Conservation (phyloP, 495 filamentous ascomycete genomes). For the Poronia punctata region DNA sequence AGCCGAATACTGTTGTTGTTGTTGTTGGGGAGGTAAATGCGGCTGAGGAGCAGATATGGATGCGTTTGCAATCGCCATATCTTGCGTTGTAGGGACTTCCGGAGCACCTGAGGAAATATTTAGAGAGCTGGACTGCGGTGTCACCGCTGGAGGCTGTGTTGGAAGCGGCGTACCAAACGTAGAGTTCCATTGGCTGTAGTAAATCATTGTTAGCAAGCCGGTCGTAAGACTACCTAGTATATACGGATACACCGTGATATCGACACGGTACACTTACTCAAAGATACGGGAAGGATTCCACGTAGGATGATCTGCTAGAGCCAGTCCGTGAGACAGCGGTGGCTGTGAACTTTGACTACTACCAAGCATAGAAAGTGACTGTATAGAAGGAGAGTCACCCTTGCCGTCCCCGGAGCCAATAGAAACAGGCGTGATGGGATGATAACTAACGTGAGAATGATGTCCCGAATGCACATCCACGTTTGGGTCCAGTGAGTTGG, state of each 20-base stretch:
- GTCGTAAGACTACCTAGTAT: background rate
- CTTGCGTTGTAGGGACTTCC: conserved; percentile 45
- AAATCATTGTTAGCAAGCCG: no score
- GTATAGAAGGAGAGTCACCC: conserved; percentile 71
- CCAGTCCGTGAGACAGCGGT: conserved; percentile 41
- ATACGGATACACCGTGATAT: background rate
- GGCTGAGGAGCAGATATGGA: conserved; percentile 48
- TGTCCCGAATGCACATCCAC: conserved; percentile 38
- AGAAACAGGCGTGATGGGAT: conserved; percentile 79
- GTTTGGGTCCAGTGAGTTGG: conserved; percentile 37
- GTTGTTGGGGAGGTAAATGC: conserved; percentile 40
- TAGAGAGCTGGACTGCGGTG: conserved; percentile 35
- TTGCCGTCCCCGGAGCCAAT: conserved; percentile 67
- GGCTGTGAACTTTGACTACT: conserved; percentile 41
- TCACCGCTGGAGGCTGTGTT: conserved; percentile 31
- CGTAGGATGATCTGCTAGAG: conserved; percentile 58
- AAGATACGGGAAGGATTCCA: conserved; percentile 96
- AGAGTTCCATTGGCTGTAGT: conserved; percentile 75
- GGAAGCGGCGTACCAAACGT: conserved; percentile 69
- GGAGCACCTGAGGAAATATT: conserved; percentile 40
- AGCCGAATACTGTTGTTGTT: conserved; percentile 49
- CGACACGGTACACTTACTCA: conserved; percentile 56
- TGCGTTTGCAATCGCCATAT: conserved; percentile 41
- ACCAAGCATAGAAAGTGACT: conserved; percentile 71
- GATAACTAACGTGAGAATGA: conserved; percentile 69